Evolutionary conservation across 2,329 filamentous ascomycete species (phyloP).

Genomic region (Cryphonectria japonica): DNA sequence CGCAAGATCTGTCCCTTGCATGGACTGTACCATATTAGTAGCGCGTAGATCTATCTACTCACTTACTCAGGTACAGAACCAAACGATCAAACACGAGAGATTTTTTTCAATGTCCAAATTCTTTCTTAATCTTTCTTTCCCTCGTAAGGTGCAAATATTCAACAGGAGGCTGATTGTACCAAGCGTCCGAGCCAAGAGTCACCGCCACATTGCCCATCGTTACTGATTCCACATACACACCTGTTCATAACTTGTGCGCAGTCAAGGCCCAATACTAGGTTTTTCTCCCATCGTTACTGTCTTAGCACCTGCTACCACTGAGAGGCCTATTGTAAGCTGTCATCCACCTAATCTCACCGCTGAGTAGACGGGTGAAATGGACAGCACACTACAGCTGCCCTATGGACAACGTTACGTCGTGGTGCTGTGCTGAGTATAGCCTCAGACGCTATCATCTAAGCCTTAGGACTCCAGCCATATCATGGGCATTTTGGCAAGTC

Average conservation of each 20-base stretch:
- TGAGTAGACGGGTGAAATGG: not conserved
- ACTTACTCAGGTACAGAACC: not conserved
- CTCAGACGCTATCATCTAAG: not conserved
- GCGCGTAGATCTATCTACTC: not conserved
- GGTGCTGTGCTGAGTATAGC: not conserved
- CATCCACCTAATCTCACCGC: not conserved
- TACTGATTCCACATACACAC: not conserved
- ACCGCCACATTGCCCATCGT: not conserved
- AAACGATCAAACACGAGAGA: not conserved
- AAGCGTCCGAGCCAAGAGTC: not conserved
- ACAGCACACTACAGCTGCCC: not conserved
- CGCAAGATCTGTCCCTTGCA: slow-evolving; percentile 2
- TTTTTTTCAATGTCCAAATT: not conserved
- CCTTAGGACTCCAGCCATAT: too few species aligned
- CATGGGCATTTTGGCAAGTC: too few species aligned
- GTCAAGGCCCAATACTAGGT: not conserved
- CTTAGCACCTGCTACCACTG: not conserved
- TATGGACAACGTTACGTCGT: not conserved
- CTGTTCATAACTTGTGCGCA: not conserved
- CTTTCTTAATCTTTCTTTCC: not conserved
- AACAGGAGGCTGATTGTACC: not conserved
- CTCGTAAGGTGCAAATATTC: not conserved
- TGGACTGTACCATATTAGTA: not conserved
- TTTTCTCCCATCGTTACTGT: not conserved
- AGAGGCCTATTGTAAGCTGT: not conserved